Base-by-base conservation (phyloP, 2,329 filamentous ascomycete species). In the Neocatenulostroma microsporum region DNA sequence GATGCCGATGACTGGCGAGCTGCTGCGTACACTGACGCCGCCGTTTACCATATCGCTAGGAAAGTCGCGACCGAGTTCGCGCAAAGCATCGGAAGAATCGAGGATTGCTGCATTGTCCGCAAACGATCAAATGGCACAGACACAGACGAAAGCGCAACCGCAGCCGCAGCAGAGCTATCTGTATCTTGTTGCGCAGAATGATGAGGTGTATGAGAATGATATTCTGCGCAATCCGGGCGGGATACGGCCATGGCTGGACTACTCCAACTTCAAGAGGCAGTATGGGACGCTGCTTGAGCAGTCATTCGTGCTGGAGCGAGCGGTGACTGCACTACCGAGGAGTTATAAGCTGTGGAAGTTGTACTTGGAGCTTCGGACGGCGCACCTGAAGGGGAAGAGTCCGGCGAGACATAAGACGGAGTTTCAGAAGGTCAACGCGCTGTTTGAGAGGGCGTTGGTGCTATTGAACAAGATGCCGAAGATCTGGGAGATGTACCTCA, bases 281-380 rank as follows among this genome's bases (percentile, higher is more conserved):
- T 83, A 94, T 72, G 89, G 88, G 50, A 84, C 76, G 29, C 57
- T 84, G 28, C 77, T 85, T 36, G 89, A 96, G 66, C 89, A 94
- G 64, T 84, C 87, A 34, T 82, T 82, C 58, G 75, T 81, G 24
- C 82, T 96, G 67, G 91, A 96, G 65, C 78, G 91, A 56, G 89
- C 91, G 40, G 95, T 89, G 62, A 72, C 76, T 46, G 83, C 93
- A 53, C 74, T 98, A 30, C 91, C 91, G 33, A 78, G 91, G 50
- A 96, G 89, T 19, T 98, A 94, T 69, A 98, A 98, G 68, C 72
- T 98, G 32, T 98, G 91, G 91, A 96, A 94, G 66, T 79, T 94
- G 77, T 98, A 96, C 63, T 77, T 98, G 47, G 75, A 79, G 48
- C 82, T 96, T 50, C 78, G 91, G 52, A 79, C 76, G 38, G 84